phyloP scores from a whole-genome alignment of 768 basidiomycete genomes.

The Phlebiopsis flavidoalba region DNA sequence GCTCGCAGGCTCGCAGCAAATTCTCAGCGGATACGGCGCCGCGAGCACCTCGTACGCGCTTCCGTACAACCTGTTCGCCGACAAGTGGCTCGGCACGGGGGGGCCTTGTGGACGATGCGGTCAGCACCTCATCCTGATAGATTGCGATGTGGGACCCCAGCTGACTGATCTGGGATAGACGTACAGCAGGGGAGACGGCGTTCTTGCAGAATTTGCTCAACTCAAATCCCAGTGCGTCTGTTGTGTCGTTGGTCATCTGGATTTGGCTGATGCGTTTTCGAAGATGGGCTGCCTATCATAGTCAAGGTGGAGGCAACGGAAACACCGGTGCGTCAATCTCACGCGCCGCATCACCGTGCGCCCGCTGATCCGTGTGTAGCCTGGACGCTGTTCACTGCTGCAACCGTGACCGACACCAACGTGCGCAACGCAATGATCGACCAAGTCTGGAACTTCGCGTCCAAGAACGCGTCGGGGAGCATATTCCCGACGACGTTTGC shows the following conservation, averaged over 20 bases:
- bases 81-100: slow-evolving; percentile 1
- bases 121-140: not conserved
- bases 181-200: not conserved
- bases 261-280: not conserved
- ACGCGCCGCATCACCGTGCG: not conserved
- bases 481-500: not conserved
- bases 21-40: not conserved
- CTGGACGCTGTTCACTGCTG: not conserved
- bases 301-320: slow-evolving; percentile 2
- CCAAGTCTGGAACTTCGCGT: not conserved
- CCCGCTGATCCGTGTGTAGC: not conserved
- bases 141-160: not conserved
- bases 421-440: slow-evolving; percentile 7
- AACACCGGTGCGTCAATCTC: slow-evolving; percentile 1
- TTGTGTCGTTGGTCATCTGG: not conserved
- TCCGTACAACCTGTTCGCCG: slow-evolving; percentile 8
- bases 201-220: not conserved
- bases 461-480: not conserved
- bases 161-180: not conserved
- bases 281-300: not conserved
- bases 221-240: not conserved
- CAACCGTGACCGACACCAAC: slow-evolving; percentile 1
- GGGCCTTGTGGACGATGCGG: not conserved
- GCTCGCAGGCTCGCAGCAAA: slow-evolving; percentile 4
- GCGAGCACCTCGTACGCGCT: not conserved